Evolutionary conservation across 1,284 basidiomycete genomes (phyloP), one percentile per base, ranked within the genome.

Genomic region (Naganishia albida): DNA sequence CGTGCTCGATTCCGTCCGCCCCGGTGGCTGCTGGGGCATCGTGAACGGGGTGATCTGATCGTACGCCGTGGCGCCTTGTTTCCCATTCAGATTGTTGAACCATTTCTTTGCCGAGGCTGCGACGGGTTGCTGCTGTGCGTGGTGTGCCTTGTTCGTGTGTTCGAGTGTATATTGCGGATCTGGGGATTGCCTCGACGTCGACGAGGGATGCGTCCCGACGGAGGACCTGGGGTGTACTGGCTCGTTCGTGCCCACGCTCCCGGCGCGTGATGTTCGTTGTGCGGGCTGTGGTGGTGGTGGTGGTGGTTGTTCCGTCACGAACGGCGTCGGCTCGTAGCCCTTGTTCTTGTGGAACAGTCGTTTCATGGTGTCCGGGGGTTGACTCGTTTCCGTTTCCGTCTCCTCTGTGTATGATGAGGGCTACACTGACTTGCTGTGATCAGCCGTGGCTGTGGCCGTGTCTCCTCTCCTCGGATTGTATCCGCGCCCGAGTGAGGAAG

Each of bases 21-120:
- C 23, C 38, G 38, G 57, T 25, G 48, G 57, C 38, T 60, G 57
- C 39, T 60, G 46, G 4, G 57, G 57, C 57, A 60, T 60, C 20
- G 57, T 60, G 38, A 60, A 60, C 18, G 57, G 57, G 20, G 57
- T 60, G 38, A 60, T 60, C 38, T 60, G 57, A n/a, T 60, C 57
- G 39, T 60, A 60, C 23, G 46, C 57, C 15, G 57, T 40, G 34
- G 34, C 34, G 34, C 34, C 34, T 10, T 34, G 34, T 40, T 60
- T 60, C 39, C 57, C 57, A 40, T 60, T 60, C 34, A 60, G 50
- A 13, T 46, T 46, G 3, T 46, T 10, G 28, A 60, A 60, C 57
- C 57, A 60, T 26, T 60, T 60, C 38, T 60, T 60, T 16, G 57
- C 57, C n/a, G 57, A 60, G 10, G 57, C 57, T 23, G 57, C 49